Conservation (phyloP, 805 yeast genomes). For the Metschnikowia corniflorae region DNA sequence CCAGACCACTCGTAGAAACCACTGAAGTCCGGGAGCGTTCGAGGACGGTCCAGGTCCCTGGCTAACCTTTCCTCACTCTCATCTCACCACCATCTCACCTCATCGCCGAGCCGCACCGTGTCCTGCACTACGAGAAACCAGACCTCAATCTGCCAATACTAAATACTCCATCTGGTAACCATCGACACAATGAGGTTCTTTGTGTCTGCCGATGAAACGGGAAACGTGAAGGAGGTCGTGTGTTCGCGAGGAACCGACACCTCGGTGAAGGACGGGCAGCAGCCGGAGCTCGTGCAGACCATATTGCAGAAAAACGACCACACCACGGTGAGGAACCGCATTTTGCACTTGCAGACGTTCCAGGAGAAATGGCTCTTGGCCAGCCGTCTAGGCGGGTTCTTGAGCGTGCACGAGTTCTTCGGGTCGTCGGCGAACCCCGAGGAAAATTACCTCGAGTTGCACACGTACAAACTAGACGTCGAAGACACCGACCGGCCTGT, state of each 20-base stretch:
- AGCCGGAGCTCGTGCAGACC: conserved; percentile 54
- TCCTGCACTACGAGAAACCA: too few relatives aligned
- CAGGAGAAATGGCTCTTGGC: conserved; percentile 37
- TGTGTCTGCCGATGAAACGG: conserved; percentile 64
- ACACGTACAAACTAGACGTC: conserved; percentile 25
- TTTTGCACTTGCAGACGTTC: conserved; percentile 31
- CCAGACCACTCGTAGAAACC: too few relatives aligned
- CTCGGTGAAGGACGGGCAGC: conserved; percentile 60
- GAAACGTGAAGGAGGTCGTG: conserved; percentile 58
- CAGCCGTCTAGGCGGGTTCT: conserved; percentile 41
- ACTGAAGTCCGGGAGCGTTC: too few relatives aligned
- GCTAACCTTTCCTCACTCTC: too few relatives aligned
- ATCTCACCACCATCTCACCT: too few relatives aligned
- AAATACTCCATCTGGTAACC: too few relatives aligned
- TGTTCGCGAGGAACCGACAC: conserved; percentile 77
- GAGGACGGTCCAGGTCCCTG: too few relatives aligned
- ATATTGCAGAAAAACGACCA: conserved; percentile 31
- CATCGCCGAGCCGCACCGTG: too few relatives aligned
- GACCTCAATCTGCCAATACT: too few relatives aligned
- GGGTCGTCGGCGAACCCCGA: conserved; percentile 25
- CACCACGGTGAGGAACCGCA: conserved; percentile 28
- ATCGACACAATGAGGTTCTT: conserved; percentile 62
- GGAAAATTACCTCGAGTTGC: conserved; percentile 37
- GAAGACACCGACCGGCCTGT: conserved; percentile 29
- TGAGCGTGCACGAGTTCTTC: conserved; percentile 36